Base-by-base conservation (phyloP, 495 filamentous ascomycete genomes). In the Beverwykella pulmonaria region DNA sequence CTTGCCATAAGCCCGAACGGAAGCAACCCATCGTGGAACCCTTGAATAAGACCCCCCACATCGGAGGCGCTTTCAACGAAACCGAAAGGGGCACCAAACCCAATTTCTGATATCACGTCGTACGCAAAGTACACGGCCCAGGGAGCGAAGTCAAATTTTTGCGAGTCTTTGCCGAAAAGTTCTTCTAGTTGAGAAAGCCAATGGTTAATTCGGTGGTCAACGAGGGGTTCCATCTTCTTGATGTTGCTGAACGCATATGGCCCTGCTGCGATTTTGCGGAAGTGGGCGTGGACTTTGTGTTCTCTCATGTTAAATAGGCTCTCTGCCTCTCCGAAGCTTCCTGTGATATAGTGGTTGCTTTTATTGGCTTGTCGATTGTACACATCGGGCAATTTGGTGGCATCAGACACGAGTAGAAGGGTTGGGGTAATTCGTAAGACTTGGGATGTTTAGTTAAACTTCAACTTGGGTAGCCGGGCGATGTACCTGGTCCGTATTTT, bases 31-130 rank as follows among this genome's bases (percentile, higher is more conserved):
- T 79, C 77, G 52, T 85, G 80, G 67, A 86, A 81, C 1, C 77
- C 76, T 48, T 81, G 75, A 47, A 86, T 82, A 8, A 89, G 78
- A 25, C 82, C 79, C 39, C 81, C 78, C 30, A 84, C 77, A 69
- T 91, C 88, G 6, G 77, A 74, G 27, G 85, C 86, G 56, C 78
- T 79, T 46, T 82, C 78, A 2, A 90, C 76, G 68, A 84, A 89
- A 15, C 88, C 87, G 22, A 90, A 80, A 0, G 86, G 80, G 32
- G 81, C 75, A 14, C 87, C 86, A 70, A 87, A 87, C 9, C 83
- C 85, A 34, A 90, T 77, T 65, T 88, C 83, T 12, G 82, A 83
- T 59, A 91, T 86, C 1, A 86, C 80, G 66, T 91, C 89, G 66
- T 88, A 83, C 6, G 85, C 83, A 71, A 85, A 82, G 57, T 76